Evolutionary conservation across 768 basidiomycete species (phyloP), one percentile per base, ranked within the genome.

Genomic region (Leccinum rimulosum): DNA sequence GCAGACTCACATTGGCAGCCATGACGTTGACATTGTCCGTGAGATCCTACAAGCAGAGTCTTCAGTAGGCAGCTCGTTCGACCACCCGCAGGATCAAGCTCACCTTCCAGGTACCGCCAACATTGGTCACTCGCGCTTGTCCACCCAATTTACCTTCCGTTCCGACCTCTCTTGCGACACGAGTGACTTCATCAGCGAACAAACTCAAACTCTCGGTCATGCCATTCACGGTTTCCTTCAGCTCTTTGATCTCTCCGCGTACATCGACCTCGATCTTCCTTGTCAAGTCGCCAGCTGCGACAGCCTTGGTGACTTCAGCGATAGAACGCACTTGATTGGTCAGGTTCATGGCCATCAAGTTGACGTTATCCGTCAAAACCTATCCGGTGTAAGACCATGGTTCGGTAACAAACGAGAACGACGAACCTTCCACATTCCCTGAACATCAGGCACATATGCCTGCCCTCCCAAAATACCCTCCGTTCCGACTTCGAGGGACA

Each of bases 11-110:
- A 67, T 97, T 97, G 45, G 86, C 86, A 45, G 94, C 94, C 95
- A 96, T 96, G 67, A 93, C 85, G 70, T 96, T 97, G 65, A 97
- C 95, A 73, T 93, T 95, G 70, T 95, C 93, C 52, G 95, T 95
- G 76, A 98, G 79, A 70, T 94, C 91, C 78, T 83, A 68, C 45
- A 56, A 57, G 6, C 71, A 72, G 55, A 56, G 10, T 57, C 6
- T 48, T 63, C 17, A 66, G 33, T 27, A 25, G 27, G 52, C 11
- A 5, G 22, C 33, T 4, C 45, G 22, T 30, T 54, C 14, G 3
- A 17, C 15, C 19, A 40, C 27, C 14, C 14, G 14, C 19, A 49
- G 40, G 14, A 40, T 14, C 19, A 12, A n/a, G 52, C 63, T 50
- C 49, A 79, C 81, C 79, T 94, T 94, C 97, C 97, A 98, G 0